These are phyloP conservation scores for Zymoseptoria crescenta DNA, from an alignment of 2,329 filamentous ascomycete species.

Conservation along the genomic window DNA sequence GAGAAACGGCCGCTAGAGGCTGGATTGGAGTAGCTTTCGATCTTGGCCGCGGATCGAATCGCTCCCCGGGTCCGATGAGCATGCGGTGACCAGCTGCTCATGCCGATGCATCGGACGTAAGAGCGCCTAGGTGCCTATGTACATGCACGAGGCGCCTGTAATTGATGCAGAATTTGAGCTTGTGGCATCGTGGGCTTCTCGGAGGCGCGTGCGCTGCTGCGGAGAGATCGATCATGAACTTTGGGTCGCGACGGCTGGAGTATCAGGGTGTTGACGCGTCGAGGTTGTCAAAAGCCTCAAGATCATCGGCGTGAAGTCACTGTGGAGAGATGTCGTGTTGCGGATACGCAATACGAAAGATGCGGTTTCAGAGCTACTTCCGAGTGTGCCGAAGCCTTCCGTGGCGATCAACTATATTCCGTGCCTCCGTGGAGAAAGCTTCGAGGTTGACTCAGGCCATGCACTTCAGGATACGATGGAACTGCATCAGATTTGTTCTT, in stretches of 20 bases:
- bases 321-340: background rate
- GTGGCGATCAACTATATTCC: background rate
- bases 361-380: background rate
- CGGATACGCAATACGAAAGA: background rate
- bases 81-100: background rate
- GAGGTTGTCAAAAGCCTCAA: background rate
- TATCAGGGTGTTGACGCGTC: background rate
- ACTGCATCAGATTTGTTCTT: background rate
- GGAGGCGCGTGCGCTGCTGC: background rate
- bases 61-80: background rate
- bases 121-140: too few species aligned
- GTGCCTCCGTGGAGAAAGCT: background rate
- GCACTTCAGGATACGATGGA: too few species aligned
- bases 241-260: background rate
- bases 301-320: background rate
- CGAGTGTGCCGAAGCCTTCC: background rate
- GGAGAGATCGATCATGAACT: background rate
- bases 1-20: background rate
- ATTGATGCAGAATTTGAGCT: background rate
- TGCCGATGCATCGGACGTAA: too few species aligned
- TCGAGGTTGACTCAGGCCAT: background rate
- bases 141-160: background rate
- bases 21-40: background rate
- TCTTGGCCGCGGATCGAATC: background rate
- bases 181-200: background rate